Conservation (phyloP, 345 rosid genomes). For the Theobroma cacao region DNA sequence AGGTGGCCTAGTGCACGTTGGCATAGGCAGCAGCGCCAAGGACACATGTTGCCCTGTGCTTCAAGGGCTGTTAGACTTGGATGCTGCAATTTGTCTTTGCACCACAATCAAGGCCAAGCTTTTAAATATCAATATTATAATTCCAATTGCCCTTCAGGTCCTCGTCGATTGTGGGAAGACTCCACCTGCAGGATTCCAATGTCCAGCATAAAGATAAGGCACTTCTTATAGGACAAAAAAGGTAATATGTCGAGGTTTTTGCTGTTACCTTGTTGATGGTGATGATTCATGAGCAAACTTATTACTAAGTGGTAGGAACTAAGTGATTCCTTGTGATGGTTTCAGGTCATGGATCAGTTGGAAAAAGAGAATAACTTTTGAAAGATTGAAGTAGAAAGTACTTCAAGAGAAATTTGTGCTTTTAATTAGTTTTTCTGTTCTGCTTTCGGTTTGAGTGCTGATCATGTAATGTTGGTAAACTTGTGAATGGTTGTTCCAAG, state of each 20-base stretch:
- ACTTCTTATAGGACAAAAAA: not conserved
- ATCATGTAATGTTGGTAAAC: not conserved
- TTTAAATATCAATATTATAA: constrained; percentile 59
- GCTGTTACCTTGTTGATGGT: not conserved
- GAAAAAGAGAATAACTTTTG: not conserved
- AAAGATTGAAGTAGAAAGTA: not conserved
- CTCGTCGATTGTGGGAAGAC: constrained; percentile 80
- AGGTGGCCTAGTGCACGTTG: constrained; percentile 74
- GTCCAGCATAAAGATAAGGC: constrained; percentile 34
- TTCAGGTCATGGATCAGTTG: not conserved
- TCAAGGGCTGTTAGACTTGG: constrained; percentile 65
- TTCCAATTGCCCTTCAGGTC: constrained; percentile 81
- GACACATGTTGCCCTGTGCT: constrained; percentile 83
- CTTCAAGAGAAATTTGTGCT: not conserved
- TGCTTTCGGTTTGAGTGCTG: not conserved
- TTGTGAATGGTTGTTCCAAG: no score
- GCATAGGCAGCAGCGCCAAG: constrained; percentile 72
- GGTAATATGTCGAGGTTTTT: not conserved
- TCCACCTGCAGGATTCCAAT: constrained; percentile 71
- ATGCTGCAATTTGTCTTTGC: constrained; percentile 91
- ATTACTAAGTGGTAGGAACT: not conserved
- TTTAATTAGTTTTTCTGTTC: not conserved
- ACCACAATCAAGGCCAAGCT: constrained; percentile 78
- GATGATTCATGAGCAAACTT: not conserved
- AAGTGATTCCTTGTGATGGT: not conserved